Conservation (phyloP, 2,329 filamentous ascomycete genomes). For the Magnaporthiopsis incrustans region DNA sequence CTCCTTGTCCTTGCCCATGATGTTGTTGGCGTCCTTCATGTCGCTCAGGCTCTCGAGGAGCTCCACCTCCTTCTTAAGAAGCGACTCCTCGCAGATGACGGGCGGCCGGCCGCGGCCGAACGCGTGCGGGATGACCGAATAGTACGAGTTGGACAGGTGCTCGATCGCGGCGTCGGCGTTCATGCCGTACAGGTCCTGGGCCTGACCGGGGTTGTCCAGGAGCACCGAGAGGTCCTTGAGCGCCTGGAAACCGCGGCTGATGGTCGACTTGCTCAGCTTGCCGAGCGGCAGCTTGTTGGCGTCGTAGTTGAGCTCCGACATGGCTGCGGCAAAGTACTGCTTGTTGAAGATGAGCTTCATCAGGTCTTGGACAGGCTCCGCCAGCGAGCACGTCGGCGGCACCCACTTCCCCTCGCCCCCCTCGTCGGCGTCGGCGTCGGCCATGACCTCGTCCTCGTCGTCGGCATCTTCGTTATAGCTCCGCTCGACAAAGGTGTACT, state of each 20-base stretch:
- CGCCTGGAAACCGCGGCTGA: constrained; percentile 65
- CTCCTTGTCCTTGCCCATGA: constrained; percentile 60
- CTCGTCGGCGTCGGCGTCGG: constrained; percentile 13
- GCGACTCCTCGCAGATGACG: constrained; percentile 45
- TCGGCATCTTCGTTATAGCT: constrained; percentile 65
- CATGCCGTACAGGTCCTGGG: constrained; percentile 32
- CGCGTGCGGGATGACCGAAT: constrained; percentile 72
- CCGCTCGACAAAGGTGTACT: constrained; percentile 75
- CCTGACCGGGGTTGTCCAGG: constrained; percentile 45
- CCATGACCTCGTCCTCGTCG: constrained; percentile 30
- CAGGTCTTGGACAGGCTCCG: constrained; percentile 53
- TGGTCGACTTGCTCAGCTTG: constrained; percentile 73
- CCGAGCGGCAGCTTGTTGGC: constrained; percentile 72
- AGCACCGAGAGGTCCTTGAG: constrained; percentile 68
- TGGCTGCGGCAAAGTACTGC: constrained; percentile 58
- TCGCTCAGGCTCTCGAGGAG: constrained; percentile 74
- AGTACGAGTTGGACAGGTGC: constrained; percentile 67
- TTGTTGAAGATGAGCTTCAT: constrained; percentile 81
- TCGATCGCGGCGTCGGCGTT: constrained; percentile 39
- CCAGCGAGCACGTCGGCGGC: constrained; percentile 47
- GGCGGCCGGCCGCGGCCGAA: constrained; percentile 70
- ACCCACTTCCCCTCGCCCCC: constrained; percentile 27
- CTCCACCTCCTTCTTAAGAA: constrained; percentile 69
- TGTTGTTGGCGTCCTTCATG: constrained; percentile 73
- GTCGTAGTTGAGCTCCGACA: constrained; percentile 63